Conservation (phyloP, 2,329 filamentous ascomycete genomes). For the Cyphellophora attinorum region DNA sequence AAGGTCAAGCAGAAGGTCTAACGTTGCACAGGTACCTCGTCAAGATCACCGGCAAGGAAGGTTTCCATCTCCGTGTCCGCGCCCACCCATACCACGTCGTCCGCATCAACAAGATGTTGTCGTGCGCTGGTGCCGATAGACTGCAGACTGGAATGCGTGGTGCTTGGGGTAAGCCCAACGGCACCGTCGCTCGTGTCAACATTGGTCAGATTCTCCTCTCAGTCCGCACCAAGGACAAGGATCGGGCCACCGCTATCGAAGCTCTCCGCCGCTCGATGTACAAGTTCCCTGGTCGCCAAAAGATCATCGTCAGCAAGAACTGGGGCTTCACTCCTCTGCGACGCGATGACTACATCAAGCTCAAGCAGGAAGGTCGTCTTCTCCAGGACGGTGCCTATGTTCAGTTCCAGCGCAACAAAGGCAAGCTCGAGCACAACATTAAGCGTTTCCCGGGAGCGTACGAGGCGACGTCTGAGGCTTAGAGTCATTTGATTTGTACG, state of each 20-base stretch:
- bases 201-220: conserved; percentile 98
- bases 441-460: conserved; percentile 89
- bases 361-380: conserved; percentile 87
- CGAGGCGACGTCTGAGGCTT: conserved; percentile 35
- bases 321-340: conserved; percentile 99
- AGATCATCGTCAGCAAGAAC: conserved; percentile 99
- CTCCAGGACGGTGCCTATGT: conserved; percentile 99
- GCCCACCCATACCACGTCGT: conserved; percentile 99
- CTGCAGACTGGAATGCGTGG: conserved; percentile 99
- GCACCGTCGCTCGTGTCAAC: conserved; percentile 98
- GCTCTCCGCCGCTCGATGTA: conserved; percentile 98
- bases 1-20: background rate
- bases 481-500: conserved; percentile 18
- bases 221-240: conserved; percentile 90
- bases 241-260: conserved; percentile 90
- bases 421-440: conserved; percentile 76
- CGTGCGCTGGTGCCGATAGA: conserved; percentile 99
- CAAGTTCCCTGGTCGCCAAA: conserved; percentile 99
- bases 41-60: conserved; percentile 61
- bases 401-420: conserved; percentile 96
- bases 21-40: conserved; percentile 48
- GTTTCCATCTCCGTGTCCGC: conserved; percentile 63
- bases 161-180: conserved; percentile 99
- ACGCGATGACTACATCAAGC: conserved; percentile 93
- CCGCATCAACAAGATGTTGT: conserved; percentile 99